Evolutionary conservation across 1,284 basidiomycete genomes (phyloP), one percentile per base, ranked within the genome.

Genomic region (Rhodotorula sp.): DNA sequence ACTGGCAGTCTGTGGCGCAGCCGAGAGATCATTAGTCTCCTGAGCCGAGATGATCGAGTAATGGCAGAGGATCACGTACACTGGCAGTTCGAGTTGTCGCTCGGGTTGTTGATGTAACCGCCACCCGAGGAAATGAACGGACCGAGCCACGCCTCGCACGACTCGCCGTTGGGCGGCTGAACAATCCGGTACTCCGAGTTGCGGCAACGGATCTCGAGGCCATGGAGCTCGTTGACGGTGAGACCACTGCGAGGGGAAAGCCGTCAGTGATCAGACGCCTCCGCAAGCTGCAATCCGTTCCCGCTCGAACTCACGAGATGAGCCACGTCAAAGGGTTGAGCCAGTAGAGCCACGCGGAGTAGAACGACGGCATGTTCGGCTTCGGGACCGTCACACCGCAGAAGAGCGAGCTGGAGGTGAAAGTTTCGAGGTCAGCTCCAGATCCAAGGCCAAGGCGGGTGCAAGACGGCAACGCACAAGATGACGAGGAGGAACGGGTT

Each of bases 21-120:
- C 3, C 47, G 1, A 26, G 5, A 26, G 34, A 23, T 21, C 34
- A 8, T 34, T 23, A 50, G 34, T 5, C 4, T 12, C 48, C 5
- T 18, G 21, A 19, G 1, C 14, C 7, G 49, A 15, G 14, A 21
- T 49, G 18, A 31, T 21, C 12, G 23, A 54, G 61, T 74, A 79
- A 72, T 79, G 79, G 62, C 5, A 26, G 26, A 28, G 14, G 54
- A 18, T 10, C 26, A 81, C 77, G 78, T 82, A 52, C 67, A 92
- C n/a, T 84, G 84, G 80, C 92, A 93, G 10, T 77, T 78, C 2
- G 79, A 64, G 0, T 86, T 89, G 14, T 84, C 90, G 62, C 84
- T 82, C 0, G 86, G 85, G 80, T 95, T 90, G 74, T 89, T 85
- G 54, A 97, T 81, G 81, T 97, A 97, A 0, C 92, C 94, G 5